Evolutionary conservation across 352 stramenopile genomes (phyloP), one percentile per base, ranked within the genome.

Genomic region (Phytophthora melonis): DNA sequence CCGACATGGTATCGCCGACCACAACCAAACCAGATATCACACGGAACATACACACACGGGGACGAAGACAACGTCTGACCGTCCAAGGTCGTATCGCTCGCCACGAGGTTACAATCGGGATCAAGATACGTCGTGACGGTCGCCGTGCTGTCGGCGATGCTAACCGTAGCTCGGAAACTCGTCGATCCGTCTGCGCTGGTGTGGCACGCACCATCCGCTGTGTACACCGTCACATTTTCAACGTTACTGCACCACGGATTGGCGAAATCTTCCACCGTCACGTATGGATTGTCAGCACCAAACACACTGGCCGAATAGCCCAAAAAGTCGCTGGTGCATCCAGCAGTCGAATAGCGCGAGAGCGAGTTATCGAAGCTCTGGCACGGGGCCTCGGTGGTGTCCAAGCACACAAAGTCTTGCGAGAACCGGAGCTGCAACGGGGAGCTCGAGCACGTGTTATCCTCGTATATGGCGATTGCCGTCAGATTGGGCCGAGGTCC

Each of bases 131-230:
- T 47, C 14, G n/a, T 60, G 18, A 72, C 39, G 7, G 45, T 56
- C 13, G 49, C 65, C 18, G 65, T 66, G 10, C 56, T 54, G n/a
- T 66, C 65, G 14, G 13, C 25, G 11, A 16, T 43, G 36, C 45
- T 54, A 11, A 72, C 58, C 14, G 7, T 23, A 6, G 34, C 65
- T 16, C 25, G 21, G 18, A 60, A 66, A 47, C 55, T 72, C 21
- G 47, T 57, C 2, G 16, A 10, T 6, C 36, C 62, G 13, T 68
- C 62, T 10, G 14, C 16, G 3, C 39, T 61, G 10, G 39, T 19
- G 32, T 61, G 62, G 36, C 62, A 72, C 5, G 5, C 47, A 25
- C 56, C 56, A 43, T 72, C 65, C 7, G 57, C 65, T 5, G 21
- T 25, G 18, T 72, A 66, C 5, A 30, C 57, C 30, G 55, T 72